Percentiles rank a stretch among this genome's conserved stretches.
Conservation (phyloP, 2,329 filamentous ascomycete genomes). For the Xylaria digitata region DNA sequence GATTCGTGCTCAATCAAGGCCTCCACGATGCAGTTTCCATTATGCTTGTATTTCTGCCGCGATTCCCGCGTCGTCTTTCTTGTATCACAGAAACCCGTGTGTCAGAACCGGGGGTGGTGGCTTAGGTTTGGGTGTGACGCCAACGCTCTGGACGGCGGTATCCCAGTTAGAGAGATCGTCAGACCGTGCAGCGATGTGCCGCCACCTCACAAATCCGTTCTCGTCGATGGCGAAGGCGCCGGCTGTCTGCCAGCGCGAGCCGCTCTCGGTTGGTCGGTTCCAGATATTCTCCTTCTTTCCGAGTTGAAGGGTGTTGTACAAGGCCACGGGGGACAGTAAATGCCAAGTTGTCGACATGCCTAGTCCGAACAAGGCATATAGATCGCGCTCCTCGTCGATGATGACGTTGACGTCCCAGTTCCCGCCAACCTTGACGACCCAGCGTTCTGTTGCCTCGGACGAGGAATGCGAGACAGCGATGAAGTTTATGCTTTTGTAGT, state of each 20-base stretch:
- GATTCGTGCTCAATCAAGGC: not conserved
- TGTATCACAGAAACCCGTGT: slow-evolving; percentile 45
- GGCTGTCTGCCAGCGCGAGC: slow-evolving; percentile 74
- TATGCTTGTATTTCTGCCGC: not conserved
- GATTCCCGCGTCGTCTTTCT: not conserved
- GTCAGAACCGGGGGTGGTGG: slow-evolving; percentile 45
- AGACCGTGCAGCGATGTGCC: slow-evolving; percentile 58
- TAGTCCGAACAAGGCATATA: slow-evolving; percentile 75
- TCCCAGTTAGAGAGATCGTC: slow-evolving; percentile 67
- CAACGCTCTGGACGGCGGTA: slow-evolving; percentile 55
- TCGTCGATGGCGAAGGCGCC: slow-evolving; percentile 72
- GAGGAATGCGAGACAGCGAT: slow-evolving; percentile 72
- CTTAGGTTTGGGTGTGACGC: slow-evolving; percentile 61
- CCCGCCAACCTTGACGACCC: slow-evolving; percentile 67
- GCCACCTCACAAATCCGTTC: slow-evolving; percentile 65
- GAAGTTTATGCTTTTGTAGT: slow-evolving; percentile 64
- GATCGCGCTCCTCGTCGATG: slow-evolving; percentile 67
- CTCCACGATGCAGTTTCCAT: not conserved
- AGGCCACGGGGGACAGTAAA: slow-evolving; percentile 67
- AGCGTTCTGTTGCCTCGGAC: slow-evolving; percentile 63
- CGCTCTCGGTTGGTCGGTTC: slow-evolving; percentile 73
- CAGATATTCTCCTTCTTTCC: slow-evolving; percentile 73
- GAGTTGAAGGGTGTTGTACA: slow-evolving; percentile 68
- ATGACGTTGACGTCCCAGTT: slow-evolving; percentile 69
- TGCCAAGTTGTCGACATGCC: slow-evolving; percentile 71